Evolutionary conservation across 345 rosid genomes (phyloP).

Genomic region (Salix arbutifolia): DNA sequence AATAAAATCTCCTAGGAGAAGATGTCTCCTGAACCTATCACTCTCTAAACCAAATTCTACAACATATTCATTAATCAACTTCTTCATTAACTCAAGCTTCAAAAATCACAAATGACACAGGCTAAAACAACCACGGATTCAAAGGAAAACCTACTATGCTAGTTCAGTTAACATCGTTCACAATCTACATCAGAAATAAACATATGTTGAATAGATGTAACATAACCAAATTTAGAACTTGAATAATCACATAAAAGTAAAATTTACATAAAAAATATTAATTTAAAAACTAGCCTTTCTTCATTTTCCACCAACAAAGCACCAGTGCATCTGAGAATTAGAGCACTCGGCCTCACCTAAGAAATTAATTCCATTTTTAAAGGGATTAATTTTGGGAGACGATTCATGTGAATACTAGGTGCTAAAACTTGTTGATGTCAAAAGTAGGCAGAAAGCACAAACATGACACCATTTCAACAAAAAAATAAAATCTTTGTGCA

Average conservation of each 20-base stretch:
- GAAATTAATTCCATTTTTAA: not conserved
- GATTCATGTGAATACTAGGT: not conserved
- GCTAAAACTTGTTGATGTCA: not conserved
- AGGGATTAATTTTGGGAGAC: not conserved
- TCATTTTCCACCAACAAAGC: not conserved
- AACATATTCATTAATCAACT: not conserved
- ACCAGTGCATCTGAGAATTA: not conserved
- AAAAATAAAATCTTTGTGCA: not conserved
- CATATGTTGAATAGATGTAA: not conserved
- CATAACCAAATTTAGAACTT: not conserved
- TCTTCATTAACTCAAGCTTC: conserved; percentile 2
- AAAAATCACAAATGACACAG: not conserved
- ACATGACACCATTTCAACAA: conserved; percentile 1
- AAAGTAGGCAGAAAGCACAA: not conserved
- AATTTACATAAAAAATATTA: not conserved
- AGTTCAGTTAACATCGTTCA: not conserved
- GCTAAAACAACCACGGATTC: not conserved
- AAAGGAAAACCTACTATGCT: not conserved
- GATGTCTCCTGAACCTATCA: not conserved
- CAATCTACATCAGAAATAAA: not conserved
- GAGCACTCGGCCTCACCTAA: not conserved
- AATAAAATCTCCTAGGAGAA: not conserved
- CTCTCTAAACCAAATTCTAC: not conserved
- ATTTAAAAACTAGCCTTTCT: not conserved
- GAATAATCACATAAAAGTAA: not conserved